phyloP scores from a whole-genome alignment of 139 green algal genomes.

The Prasinococcaceae sp. region DNA sequence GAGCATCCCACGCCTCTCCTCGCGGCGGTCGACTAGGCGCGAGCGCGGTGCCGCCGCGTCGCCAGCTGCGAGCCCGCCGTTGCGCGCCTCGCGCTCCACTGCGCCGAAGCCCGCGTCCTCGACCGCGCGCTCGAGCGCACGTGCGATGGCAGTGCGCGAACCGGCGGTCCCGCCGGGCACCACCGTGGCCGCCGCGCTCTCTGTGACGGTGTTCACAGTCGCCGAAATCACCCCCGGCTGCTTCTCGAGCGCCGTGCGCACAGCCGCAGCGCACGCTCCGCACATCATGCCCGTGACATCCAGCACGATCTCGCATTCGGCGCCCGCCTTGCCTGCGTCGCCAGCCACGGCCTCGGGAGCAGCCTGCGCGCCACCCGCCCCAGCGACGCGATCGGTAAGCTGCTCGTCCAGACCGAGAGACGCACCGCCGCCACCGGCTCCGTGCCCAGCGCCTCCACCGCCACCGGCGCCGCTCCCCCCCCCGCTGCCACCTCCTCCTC shows the following conservation, averaged over 20 bases:
- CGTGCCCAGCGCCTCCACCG: background rate
- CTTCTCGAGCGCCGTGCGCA: slow-evolving; percentile 54
- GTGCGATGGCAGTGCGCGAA: background rate
- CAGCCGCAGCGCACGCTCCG: slow-evolving; percentile 59
- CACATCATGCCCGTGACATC: slow-evolving; percentile 80
- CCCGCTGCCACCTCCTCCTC: background rate
- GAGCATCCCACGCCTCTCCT: slow-evolving; percentile 37
- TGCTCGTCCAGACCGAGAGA: background rate
- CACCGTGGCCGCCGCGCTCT: slow-evolving; percentile 50
- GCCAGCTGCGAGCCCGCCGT: background rate
- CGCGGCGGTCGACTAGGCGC: slow-evolving; percentile 20
- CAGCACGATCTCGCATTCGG: slow-evolving; percentile 57
- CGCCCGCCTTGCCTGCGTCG: background rate
- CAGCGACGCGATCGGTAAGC: no score
- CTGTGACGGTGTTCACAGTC: slow-evolving; percentile 75
- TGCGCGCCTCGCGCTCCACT: background rate
- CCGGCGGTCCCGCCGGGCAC: slow-evolving; percentile 28
- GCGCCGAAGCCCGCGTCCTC: slow-evolving; percentile 10
- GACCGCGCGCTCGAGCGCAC: slow-evolving; percentile 1
- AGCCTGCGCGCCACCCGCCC: no score
- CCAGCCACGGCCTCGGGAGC: no score
- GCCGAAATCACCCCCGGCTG: slow-evolving; percentile 36
- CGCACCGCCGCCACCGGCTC: background rate
- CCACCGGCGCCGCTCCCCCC: background rate
- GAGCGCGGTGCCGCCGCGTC: background rate